Base-by-base conservation (phyloP, 225 moss, liverwort and hornwort genomes). In the Pleurozium schreberi region DNA sequence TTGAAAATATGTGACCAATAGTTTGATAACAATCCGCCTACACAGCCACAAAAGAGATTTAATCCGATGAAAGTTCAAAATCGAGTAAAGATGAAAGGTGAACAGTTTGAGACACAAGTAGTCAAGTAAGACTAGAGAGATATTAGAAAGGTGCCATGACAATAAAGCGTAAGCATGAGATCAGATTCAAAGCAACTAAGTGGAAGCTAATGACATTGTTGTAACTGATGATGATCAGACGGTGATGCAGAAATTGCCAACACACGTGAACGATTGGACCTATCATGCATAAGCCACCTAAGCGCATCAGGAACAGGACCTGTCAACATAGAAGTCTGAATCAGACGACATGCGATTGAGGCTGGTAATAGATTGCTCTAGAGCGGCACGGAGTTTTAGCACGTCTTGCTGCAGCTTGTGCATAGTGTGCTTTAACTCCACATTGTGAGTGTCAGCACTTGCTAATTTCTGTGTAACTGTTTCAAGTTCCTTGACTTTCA, bases 21-120 rank as follows among this genome's bases (percentile, higher is more conserved):
- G 96, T 89, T 99, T 99, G 88, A 99, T 96, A 85, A 99, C 99
- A 85, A 99, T 96, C 85, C 99, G 96, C 92, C 97, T 98, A 87
- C 91, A 93, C 64, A 87, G 71, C 55, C 91, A 90, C 75, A 84
- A 90, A 12, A 87, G 52, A 49, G 80, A 63, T 81, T 87, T 25
- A 55, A 85, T 89, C 74, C 47, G 36, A 85, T 82, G 64, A 85
- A 71, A 59, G 47, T 86, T 86, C 43, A 86, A 81, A 69, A 68
- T 53, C 84, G 70, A 89, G 85, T 85, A 8, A 69, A 68, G 69
- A 65, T 66, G 49, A 67, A 81, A 62, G 49, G 85, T 79, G 62
- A 67, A 84, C 38, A 77, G 65, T 65, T 74, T 74, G 21, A 52
- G 42, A 66, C 38, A 77, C n/a, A 85, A 86, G 30, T 64, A 64